A percentile compares a stretch with the other conserved stretches of the same genome.
Evolutionary conservation across 306 rosid genomes (phyloP).

Genomic region (Ormosia semicastrata): DNA sequence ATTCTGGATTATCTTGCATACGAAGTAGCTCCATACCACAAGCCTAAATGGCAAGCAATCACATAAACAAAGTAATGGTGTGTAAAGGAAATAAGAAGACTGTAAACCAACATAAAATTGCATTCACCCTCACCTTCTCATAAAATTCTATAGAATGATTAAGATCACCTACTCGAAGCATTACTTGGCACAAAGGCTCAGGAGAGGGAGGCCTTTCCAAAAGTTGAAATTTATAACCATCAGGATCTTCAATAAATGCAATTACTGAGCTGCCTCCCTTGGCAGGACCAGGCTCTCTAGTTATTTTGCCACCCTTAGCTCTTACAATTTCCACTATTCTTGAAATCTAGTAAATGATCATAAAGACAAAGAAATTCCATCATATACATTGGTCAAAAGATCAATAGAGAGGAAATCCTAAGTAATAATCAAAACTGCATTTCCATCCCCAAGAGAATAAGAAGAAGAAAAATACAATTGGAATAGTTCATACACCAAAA

Average conservation of each 20-base stretch:
- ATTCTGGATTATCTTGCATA: slow-evolving; percentile 79
- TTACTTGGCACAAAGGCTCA: slow-evolving; percentile 93
- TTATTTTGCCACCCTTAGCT: slow-evolving; percentile 91
- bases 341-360: slow-evolving; percentile 56
- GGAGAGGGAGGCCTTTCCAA: slow-evolving; percentile 83
- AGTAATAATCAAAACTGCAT: background rate
- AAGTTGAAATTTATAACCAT: slow-evolving; percentile 90
- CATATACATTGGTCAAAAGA: slow-evolving; percentile 8
- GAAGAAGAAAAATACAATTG: background rate
- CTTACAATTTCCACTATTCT: slow-evolving; percentile 80
- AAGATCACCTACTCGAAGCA: slow-evolving; percentile 96
- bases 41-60: slow-evolving; percentile 51
- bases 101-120: slow-evolving; percentile 15
- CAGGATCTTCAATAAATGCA: slow-evolving; percentile 92
- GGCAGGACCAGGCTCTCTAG: slow-evolving; percentile 77
- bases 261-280: slow-evolving; percentile 63
- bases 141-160: slow-evolving; percentile 87
- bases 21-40: slow-evolving; percentile 94
- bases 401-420: slow-evolving; percentile 18
- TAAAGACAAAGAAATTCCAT: background rate
- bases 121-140: slow-evolving; percentile 66
- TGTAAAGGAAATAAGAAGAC: background rate
- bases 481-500: background rate
- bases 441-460: background rate
- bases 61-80: slow-evolving; percentile 9